Conservation (phyloP, 441 rosid species). For the Adansonia gregorii region DNA sequence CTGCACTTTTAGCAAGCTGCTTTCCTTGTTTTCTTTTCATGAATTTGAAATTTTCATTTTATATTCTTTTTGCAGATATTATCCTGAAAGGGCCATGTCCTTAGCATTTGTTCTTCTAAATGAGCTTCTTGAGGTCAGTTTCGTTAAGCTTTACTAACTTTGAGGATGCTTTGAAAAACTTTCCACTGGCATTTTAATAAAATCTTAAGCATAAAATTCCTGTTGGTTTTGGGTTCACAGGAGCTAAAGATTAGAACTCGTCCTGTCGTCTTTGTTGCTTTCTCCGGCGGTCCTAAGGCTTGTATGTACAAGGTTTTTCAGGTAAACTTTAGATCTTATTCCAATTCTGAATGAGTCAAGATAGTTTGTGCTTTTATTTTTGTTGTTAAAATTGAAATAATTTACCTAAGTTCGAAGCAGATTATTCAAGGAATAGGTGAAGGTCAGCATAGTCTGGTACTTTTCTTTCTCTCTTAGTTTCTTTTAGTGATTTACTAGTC, state of each 20-base stretch:
- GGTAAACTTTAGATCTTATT: conserved; percentile 38
- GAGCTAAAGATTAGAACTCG: conserved; percentile 66
- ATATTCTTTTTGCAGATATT: conserved; percentile 56
- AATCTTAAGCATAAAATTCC: not conserved
- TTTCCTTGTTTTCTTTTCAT: conserved; percentile 1
- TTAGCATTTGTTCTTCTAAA: conserved; percentile 65
- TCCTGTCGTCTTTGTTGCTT: conserved; percentile 74
- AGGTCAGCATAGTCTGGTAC: conserved; percentile 64
- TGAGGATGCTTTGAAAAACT: no score
- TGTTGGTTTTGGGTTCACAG: conserved; percentile 39
- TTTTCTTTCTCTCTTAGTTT: conserved; percentile 16
- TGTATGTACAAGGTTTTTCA: conserved; percentile 85
- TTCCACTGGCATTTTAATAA: no score
- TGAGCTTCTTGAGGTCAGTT: conserved; percentile 75
- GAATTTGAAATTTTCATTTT: not conserved
- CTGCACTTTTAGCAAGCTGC: not conserved
- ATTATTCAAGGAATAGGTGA: conserved; percentile 68
- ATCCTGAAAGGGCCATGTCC: conserved; percentile 73
- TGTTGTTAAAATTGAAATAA: conserved; percentile 2
- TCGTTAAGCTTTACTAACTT: not conserved
- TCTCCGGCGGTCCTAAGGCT: conserved; percentile 91
- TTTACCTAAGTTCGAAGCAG: conserved; percentile 40
- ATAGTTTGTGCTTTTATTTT: conserved; percentile 5
- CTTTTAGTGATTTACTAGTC: not conserved
- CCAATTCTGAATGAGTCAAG: not conserved